Evolutionary conservation across 345 rosid species (phyloP), one percentile per base, ranked within the genome.

Genomic region (Clausena lansium): DNA sequence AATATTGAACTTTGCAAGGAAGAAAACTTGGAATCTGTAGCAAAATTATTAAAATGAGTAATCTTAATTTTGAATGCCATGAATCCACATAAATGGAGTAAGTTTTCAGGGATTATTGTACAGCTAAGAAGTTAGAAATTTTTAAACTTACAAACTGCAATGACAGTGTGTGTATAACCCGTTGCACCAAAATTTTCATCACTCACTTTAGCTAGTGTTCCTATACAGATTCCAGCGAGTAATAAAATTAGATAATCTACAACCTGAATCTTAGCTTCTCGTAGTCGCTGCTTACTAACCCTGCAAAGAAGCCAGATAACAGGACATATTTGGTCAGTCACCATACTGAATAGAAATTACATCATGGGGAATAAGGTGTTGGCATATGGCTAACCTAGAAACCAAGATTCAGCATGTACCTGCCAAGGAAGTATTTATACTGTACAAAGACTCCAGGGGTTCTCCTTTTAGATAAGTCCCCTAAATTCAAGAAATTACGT

Each of bases 211-310:
- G 98, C 99, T 60, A 97, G 90, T 4, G 98, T 94, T 83, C 99
- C 99, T 85, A 94, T 88, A 87, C 98, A 97, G 83, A 97, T 89
- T 83, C 99, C 99, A 50, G 99, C 98, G 33, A 94, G 89, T 80
- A 93, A 82, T 73, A 97, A 84, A 71, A 97, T 97, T 54, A 94
- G 86, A 84, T 79, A 97, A 87, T 97, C 99, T 79, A 97, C 98
- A 60, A 90, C 98, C 81, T 92, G 89, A 68, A 94, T 86, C 82
- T 93, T 92, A 62, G 97, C 91, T 73, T 97, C 99, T 77, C 99
- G 87, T 50, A 97, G 86, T 78, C 98, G 75, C 87, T 97, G 99
- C 91, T 97, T 94, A 75, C 92, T 86, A 61, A 89, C 83, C 90
- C 99, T 96, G 92, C 77, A 73, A 82, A 68, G 22, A 74, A 79